Base-by-base conservation (phyloP, 805 yeast species). In the Yarrowia porcina region DNA sequence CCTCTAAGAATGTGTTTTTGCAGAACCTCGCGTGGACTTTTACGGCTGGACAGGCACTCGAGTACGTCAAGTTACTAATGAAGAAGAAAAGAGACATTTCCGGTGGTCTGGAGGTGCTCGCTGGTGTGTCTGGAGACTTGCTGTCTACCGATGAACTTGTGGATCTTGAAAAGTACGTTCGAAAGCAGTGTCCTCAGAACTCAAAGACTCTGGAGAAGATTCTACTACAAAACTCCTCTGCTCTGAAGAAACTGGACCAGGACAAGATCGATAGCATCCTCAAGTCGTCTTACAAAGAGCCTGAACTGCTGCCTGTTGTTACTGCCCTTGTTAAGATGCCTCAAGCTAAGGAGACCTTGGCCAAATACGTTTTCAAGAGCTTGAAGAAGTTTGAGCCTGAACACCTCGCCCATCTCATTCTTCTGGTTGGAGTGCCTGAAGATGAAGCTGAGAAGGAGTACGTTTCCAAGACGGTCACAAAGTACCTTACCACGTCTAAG, bases 131-230 rank as follows among this genome's bases (percentile, higher is more conserved):
- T 18, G 23, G 39, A 4, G 39, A n/a, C 13, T 15, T 20, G 0
- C 49, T 56, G 15, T 20, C 50, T 2, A 27, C 30, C 12, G 36
- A 28, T 6, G 49, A 56, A 17, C 49, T 56, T 2, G 12, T 39
- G 15, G 49, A 27, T 10, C 28, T 56, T 17, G 49, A 39, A 41
- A 56, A 41, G 21, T 56, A 39, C 39, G 49, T 56, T 4, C 25
- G 61, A 28, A 41, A 56, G 12, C 44, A 56, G 36, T 56, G 49
- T 39, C 49, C 49, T 8, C 30, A 56, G n/a, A 41, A 56, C 13
- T 56, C 49, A 11, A 6, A 9, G 15, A 17, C 30, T n/a, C 30
- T 56, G 35, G 49, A 25, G 18, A 36, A 23, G 33, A 52, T 52
- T 18, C 18, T 52, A 18, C n/a, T 52, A 33, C 15, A 36, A 2